Evolutionary conservation across 2,329 filamentous ascomycete species (phyloP), one percentile per base, ranked within the genome.

Genomic region (Cercospora nicotianae): DNA sequence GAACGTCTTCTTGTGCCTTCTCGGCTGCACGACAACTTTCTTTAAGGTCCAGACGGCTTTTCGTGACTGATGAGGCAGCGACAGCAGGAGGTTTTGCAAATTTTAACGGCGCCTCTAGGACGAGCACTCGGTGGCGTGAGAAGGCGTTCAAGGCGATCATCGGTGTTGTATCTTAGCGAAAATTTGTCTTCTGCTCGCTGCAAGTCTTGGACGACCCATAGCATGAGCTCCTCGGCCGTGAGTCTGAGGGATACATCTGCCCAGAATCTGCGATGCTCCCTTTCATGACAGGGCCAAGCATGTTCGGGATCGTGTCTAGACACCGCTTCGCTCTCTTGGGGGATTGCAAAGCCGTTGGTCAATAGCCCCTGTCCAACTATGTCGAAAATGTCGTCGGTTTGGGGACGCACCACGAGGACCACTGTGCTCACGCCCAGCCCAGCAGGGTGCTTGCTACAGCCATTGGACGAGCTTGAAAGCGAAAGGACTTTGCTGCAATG

Each of bases 261-360:
- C 16, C 5, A 3, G 3, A 39, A 39, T 1, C 5, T 39, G 6
- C 5, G 7, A n/a, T 39, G 16, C 3, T n/a, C 33, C 2, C 13
- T 39, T 39, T 8, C 6, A 3, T 39, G 36, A 16, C 16, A n/a
- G 3, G 16, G 2, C 0, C 36, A 16, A 39, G 36, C 36, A n/a
- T 8, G 3, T 1, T n/a, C 3, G 5, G 6, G 36, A 8, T n/a
- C 36, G 13, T 13, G 5, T 4, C 3, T 2, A 16, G 12, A 1
- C 1, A 3, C 2, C 33, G 3, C 5, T 5, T 5, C 5, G 5
- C 4, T 1, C 12, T 3, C 33, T 5, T 5, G 2, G 4, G 13
- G 0, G 3, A 36, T 13, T 6, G 1, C 0, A 2, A 36, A 36
- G 36, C 16, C 8, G 16, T 8, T 3, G 16, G 6, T 39, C 16